These are phyloP conservation scores for Septoria petroselini DNA, from an alignment of 2,329 filamentous ascomycete species.

Conservation along the genomic window DNA sequence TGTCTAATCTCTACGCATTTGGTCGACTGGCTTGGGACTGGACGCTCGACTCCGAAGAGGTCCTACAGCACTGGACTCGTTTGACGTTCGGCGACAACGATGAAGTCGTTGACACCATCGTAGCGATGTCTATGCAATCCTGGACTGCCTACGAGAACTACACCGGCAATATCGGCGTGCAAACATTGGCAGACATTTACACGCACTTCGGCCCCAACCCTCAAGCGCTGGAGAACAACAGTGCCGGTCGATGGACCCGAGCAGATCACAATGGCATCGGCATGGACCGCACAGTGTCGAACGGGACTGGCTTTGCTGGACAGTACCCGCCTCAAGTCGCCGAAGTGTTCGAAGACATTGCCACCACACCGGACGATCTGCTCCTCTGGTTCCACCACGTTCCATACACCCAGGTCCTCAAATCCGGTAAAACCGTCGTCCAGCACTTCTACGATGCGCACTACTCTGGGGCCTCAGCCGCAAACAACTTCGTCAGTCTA, in stretches of 20 bases:
- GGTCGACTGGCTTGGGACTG: conserved; percentile 66
- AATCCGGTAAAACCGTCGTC: conserved; percentile 64
- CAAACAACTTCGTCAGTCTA: conserved; percentile 54
- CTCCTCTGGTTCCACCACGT: conserved; percentile 75
- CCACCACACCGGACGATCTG: conserved; percentile 64
- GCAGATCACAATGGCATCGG: conserved; percentile 60
- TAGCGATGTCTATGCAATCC: conserved; percentile 62
- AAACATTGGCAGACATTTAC: conserved; percentile 66
- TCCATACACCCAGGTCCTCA: conserved; percentile 60
- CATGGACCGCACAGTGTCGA: conserved; percentile 68
- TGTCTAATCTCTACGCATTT: conserved; percentile 70
- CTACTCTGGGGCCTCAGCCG: conserved; percentile 58
- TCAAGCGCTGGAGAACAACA: conserved; percentile 62
- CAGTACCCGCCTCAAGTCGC: conserved; percentile 64
- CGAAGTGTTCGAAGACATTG: conserved; percentile 56
- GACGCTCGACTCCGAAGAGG: conserved; percentile 44
- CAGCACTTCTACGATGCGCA: conserved; percentile 66
- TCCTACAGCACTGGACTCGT: conserved; percentile 65
- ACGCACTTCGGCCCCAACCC: conserved; percentile 68
- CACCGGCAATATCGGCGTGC: conserved; percentile 66
- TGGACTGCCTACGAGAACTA: conserved; percentile 72
- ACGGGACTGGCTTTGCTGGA: conserved; percentile 63
- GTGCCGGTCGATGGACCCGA: conserved; percentile 70
- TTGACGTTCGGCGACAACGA: conserved; percentile 61
- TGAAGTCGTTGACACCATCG: conserved; percentile 58